Evolutionary conservation across 441 rosid species (phyloP), one percentile per base, ranked within the genome.

Genomic region (Eutrema salsugineum): DNA sequence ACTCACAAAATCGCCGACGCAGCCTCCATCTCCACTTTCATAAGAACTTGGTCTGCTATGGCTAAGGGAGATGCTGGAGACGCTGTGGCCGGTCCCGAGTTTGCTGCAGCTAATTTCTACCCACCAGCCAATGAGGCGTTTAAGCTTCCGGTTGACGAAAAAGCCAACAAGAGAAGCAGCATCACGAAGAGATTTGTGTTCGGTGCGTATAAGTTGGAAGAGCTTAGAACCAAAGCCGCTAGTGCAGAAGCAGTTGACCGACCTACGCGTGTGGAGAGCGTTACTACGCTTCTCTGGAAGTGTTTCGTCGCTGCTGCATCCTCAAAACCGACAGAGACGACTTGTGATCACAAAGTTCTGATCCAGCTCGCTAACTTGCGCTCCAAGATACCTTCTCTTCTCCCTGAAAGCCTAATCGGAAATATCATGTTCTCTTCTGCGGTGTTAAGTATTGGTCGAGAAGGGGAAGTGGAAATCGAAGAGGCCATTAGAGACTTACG

Each of bases 1-100:
- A 70, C 87, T 16, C 93, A 91, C 72, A 83, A 53, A 65, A 57
- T 87, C 60, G 49, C 87, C 9, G 93, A 88, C 15, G 91, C 87
- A 8, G 79, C 77, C 2, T 85, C 86, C 2, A 22, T 85, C 5
- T 63, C 81, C 24, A 74, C 76, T 15, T 86, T 88, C 79, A 30
- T 87, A 43, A 78, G 40, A 58, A 71, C 68, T 1, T 86, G 93
- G 94, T 50, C 81, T 1, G 60, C 79, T 3, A 30, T 40, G 0
- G 81, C 87, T 59, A 63, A 61, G 4, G 76, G 81, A 11, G 24
- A 53, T 30, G 36, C 46, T 11, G 62, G 12, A 24, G 24, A 56
- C 15, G 2, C n/a, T 11, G 46, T 40, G 51, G 15, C 0, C 3
- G 30, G 28, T 33, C 75, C 61, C 8, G 20, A 48, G 16, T 70